Evolutionary conservation across 2,329 filamentous ascomycete species (phyloP).

Genomic region (Claviceps sp.): DNA sequence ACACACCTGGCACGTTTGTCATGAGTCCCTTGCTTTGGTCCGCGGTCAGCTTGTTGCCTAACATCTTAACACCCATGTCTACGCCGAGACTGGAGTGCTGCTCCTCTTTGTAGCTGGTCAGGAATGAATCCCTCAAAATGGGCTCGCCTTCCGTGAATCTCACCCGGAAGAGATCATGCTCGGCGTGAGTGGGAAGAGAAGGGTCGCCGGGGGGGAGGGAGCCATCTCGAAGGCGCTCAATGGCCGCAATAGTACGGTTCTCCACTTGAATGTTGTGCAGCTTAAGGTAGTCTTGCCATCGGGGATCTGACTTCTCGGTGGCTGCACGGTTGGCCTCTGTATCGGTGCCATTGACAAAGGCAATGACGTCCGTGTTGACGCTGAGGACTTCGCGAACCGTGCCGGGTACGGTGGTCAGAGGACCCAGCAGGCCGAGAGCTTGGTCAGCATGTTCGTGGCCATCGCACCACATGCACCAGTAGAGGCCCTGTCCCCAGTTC

Average conservation of each 20-base stretch:
- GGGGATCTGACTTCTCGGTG: conserved; percentile 25
- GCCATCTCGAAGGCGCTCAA: conserved; percentile 33
- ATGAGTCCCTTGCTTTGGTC: conserved; percentile 27
- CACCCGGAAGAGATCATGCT: conserved; percentile 43
- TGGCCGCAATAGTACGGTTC: conserved; percentile 36
- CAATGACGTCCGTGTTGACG: conserved; percentile 40
- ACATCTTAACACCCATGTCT: conserved; percentile 32
- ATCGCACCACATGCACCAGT: conserved; percentile 54
- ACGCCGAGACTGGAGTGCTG: conserved; percentile 34
- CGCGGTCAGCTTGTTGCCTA: conserved; percentile 28
- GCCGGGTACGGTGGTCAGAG: conserved; percentile 28
- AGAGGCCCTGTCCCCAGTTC: conserved; percentile 46
- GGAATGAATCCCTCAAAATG: conserved; percentile 36
- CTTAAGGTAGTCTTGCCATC: conserved; percentile 35
- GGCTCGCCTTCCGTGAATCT: conserved; percentile 32
- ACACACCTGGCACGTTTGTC: conserved; percentile 41
- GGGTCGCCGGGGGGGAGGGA: conserved; percentile 23
- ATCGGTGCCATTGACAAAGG: conserved; percentile 46
- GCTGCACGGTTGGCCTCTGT: conserved; percentile 27
- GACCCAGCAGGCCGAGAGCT: conserved; percentile 37
- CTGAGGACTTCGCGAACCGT: conserved; percentile 38
- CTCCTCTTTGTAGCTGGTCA: conserved; percentile 32
- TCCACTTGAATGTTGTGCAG: conserved; percentile 39
- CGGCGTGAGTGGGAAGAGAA: conserved; percentile 27
- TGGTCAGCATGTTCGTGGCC: conserved; percentile 49